Evolutionary conservation across 1,284 basidiomycete genomes (phyloP).

Genomic region (Austroboletus niveus): DNA sequence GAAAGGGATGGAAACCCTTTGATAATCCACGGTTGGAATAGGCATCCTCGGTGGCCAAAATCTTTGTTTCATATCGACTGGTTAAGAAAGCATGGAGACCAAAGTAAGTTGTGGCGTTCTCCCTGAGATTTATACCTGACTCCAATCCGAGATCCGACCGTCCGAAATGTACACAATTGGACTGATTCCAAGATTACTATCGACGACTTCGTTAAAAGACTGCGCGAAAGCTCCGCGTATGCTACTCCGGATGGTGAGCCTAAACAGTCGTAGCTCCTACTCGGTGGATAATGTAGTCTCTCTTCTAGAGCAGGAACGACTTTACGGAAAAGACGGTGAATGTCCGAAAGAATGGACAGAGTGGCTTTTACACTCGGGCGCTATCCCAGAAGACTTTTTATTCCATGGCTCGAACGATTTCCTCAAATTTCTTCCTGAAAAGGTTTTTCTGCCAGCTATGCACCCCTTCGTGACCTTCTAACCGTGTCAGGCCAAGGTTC

Average conservation of each 20-base stretch:
- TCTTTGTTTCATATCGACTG: conserved; percentile 54
- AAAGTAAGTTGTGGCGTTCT: conserved; percentile 29
- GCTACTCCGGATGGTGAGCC: conserved; percentile 39
- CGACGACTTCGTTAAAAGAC: conserved; percentile 44
- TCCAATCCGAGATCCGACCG: conserved; percentile 43
- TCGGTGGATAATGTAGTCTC: not conserved
- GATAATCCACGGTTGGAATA: conserved; percentile 59
- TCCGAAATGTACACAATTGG: conserved; percentile 53
- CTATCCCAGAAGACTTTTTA: conserved; percentile 50
- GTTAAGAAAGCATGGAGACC: conserved; percentile 39
- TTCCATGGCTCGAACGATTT: conserved; percentile 53
- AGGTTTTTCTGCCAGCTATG: conserved; percentile 34
- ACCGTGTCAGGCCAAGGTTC: conserved; percentile 48
- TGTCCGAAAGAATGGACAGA: conserved; percentile 63
- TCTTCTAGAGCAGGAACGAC: conserved; percentile 50
- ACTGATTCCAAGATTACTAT: conserved; percentile 45
- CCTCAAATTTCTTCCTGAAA: conserved; percentile 48
- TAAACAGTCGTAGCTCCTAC: not conserved
- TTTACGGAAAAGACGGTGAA: conserved; percentile 72
- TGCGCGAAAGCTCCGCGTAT: conserved; percentile 36
- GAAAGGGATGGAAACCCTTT: conserved; percentile 56
- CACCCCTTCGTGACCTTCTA: conserved; percentile 7
- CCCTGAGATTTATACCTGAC: conserved; percentile 3
- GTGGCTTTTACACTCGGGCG: conserved; percentile 47
- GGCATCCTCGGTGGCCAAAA: conserved; percentile 50